phyloP scores from a whole-genome alignment of 495 filamentous ascomycete genomes.

The Lasiosphaeria miniovina region DNA sequence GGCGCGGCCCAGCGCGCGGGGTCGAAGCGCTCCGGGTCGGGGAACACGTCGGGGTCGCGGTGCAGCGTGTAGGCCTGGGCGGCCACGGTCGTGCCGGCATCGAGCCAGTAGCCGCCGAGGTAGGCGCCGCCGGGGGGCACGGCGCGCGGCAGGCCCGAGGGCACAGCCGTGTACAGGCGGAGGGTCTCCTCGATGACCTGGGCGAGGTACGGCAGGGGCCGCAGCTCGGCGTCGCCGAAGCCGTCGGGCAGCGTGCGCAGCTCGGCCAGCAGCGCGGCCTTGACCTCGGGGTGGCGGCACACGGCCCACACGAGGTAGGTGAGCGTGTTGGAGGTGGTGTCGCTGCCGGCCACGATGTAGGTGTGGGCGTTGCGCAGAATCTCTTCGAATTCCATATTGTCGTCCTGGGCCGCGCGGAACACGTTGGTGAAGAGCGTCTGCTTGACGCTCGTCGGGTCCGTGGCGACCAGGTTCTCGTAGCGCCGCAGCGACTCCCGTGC shows the following conservation, averaged over 20 bases:
- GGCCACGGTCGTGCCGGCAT: conserved; percentile 30
- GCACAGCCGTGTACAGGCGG: conserved; percentile 51
- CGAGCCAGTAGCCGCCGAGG: conserved; percentile 25
- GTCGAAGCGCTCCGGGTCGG: conserved; percentile 29
- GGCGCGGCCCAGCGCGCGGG: conserved; percentile 34
- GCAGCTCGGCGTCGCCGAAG: conserved; percentile 33
- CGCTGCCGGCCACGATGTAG: conserved; percentile 51
- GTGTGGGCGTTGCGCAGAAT: conserved; percentile 39
- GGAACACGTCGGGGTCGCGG: conserved; percentile 19
- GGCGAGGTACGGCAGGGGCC: conserved; percentile 46
- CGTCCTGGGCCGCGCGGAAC: conserved; percentile 37
- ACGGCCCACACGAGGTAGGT: conserved; percentile 43
- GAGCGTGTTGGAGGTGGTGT: conserved; percentile 48
- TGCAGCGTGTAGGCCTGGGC: conserved; percentile 43
- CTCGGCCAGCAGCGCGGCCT: conserved; percentile 39
- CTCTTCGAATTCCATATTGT: conserved; percentile 36
- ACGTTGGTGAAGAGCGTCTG: conserved; percentile 49
- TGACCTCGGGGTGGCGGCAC: conserved; percentile 28
- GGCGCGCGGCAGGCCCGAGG: conserved; percentile 40
- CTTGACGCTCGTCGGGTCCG: conserved; percentile 36
- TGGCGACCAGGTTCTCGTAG: conserved; percentile 40
- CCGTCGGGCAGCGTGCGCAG: conserved; percentile 34
- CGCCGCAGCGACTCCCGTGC: conserved; percentile 38
- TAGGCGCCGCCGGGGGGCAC: conserved; percentile 24
- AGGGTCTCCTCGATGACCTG: conserved; percentile 55